Evolutionary conservation across 2,329 filamentous ascomycete genomes (phyloP), one percentile per base, ranked within the genome.

Genomic region (Ascochyta clinopodiicola): DNA sequence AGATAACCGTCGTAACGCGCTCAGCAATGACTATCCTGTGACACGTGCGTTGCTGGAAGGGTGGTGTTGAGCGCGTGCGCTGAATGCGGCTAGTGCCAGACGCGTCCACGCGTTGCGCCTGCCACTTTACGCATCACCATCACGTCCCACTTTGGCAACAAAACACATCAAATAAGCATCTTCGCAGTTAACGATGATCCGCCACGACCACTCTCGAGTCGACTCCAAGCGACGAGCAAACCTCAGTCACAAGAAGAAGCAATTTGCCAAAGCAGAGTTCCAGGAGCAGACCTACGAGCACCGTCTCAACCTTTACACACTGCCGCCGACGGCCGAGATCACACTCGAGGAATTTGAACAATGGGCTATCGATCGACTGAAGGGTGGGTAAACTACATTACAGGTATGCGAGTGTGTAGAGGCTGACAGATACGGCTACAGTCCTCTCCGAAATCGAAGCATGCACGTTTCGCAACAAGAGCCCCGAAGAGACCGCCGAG

Each of bases 321-420:
- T 88, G 24, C 91, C 95, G 40, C 95, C 95, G 0, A 97, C 92
- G 0, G 90, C 90, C 43, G 95, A 99, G 72, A 95, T 99, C 66
- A 96, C 92, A 0, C 86, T 99, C 37, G 95, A 99, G 73, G 88
- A 99, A 73, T 99, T 99, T 70, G 95, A 99, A 75, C 92, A 96
- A 84, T 99, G 95, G 95, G 95, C 93, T 10, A 98, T 99, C 70
- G 91, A 96, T 69, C 84, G 95, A 53, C 77, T 99, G 63, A 88
- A 92, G 78, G 85, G 92, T 64, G 12, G 29, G 46, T 36, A 13
- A 6, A 27, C 6, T 4, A 9, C 2, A 2, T 19, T 17, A 9
- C n/a, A 24, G 34, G n/a, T 2, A 21, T 15, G 1, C 0, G 4
- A 3, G 1, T 15, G 9, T n/a, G 8, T 17, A 6, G 10, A 22